phyloP scores from a whole-genome alignment of 345 rosid species.

The Populus deltoides region DNA sequence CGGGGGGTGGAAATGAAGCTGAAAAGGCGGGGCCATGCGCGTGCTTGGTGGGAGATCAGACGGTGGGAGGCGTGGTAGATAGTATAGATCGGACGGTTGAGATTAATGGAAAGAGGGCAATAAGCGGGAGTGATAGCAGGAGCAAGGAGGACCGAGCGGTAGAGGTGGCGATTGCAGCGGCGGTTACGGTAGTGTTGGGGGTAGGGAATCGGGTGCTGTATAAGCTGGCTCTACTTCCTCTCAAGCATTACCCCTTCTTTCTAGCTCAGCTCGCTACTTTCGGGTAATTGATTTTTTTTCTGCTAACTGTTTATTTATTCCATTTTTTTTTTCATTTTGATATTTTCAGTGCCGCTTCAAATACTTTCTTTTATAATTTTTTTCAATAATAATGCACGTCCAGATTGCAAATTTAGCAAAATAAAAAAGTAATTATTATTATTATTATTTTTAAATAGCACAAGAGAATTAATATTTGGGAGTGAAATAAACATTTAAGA shows the following conservation, averaged over 20 bases:
- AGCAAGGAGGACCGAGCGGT: slow-evolving; percentile 22
- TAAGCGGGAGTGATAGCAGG: slow-evolving; percentile 13
- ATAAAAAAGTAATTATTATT: background rate
- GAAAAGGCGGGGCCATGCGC: slow-evolving; percentile 35
- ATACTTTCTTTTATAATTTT: too few species aligned
- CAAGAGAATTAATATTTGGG: background rate
- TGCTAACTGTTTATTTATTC: background rate
- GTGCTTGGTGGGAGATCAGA: slow-evolving; percentile 37
- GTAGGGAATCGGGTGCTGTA: slow-evolving; percentile 86
- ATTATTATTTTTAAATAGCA: background rate
- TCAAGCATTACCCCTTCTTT: slow-evolving; percentile 86
- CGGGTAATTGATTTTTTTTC: slow-evolving; percentile 49
- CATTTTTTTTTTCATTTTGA: too few species aligned
- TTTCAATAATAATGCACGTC: background rate
- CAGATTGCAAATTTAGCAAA: background rate
- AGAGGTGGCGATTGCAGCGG: slow-evolving; percentile 72
- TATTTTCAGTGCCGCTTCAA: background rate
- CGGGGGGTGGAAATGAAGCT: slow-evolving; percentile 37
- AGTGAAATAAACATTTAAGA: background rate
- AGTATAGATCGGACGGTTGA: slow-evolving; percentile 29
- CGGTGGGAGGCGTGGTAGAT: slow-evolving; percentile 18
- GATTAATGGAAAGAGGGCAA: background rate
- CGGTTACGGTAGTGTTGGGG: slow-evolving; percentile 63
- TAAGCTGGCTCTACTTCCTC: slow-evolving; percentile 84
- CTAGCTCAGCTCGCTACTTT: slow-evolving; percentile 94